Evolutionary conservation across 495 filamentous ascomycete genomes (phyloP).

Genomic region (Podospora comata): DNA sequence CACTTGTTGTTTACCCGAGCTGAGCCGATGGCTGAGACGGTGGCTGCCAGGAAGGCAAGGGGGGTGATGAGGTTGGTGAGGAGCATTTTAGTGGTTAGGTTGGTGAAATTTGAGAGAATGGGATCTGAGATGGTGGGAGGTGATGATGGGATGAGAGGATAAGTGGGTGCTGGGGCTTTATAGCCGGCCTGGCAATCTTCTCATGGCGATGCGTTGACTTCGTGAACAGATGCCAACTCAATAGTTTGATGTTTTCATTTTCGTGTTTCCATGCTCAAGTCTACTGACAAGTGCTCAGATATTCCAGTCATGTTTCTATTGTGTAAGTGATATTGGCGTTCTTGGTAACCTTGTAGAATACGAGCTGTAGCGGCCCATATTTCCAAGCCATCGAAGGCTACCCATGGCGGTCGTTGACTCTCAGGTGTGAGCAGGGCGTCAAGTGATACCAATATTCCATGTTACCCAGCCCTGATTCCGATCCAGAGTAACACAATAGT

Average conservation of each 20-base stretch:
- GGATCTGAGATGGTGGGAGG: neutral
- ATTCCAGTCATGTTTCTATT: neutral
- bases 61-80: constrained; percentile 22
- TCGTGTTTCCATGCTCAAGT: too few species aligned
- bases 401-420: neutral
- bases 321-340: neutral
- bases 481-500: neutral
- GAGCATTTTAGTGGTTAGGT: constrained; percentile 21
- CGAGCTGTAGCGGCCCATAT: neutral
- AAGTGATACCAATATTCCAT: neutral
- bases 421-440: neutral
- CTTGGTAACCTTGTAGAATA: neutral
- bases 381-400: neutral
- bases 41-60: constrained; percentile 24
- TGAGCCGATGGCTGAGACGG: constrained; percentile 44
- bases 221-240: too few species aligned
- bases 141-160: neutral
- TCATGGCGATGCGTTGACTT: too few species aligned
- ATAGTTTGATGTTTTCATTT: too few species aligned
- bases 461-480: neutral
- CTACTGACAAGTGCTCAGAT: neutral
- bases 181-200: neutral
- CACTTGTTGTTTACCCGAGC: constrained; percentile 55
- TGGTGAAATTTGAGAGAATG: neutral
- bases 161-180: neutral